These are phyloP conservation scores for Malus sieversii DNA, from an alignment of 306 rosid genomes.

Conservation along the genomic window DNA sequence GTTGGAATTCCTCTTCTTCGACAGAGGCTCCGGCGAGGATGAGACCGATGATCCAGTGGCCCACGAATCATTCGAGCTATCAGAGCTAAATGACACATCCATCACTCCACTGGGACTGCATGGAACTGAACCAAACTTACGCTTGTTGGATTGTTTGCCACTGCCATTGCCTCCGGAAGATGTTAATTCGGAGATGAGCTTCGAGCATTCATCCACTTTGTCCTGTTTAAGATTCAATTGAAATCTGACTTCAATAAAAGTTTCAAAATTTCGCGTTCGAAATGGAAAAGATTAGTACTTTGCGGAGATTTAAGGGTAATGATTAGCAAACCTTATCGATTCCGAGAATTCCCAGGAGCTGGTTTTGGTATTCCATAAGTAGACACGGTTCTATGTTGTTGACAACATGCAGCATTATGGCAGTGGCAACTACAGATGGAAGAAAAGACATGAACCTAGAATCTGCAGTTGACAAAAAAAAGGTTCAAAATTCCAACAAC, in stretches of 20 bases:
- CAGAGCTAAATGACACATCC: constrained; percentile 62
- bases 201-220: constrained; percentile 54
- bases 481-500: background rate
- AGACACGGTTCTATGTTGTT: constrained; percentile 53
- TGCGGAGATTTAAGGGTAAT: background rate
- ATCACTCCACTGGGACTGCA: constrained; percentile 80
- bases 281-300: background rate
- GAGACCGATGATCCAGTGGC: constrained; percentile 41
- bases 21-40: constrained; percentile 59
- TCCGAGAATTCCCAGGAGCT: constrained; percentile 55
- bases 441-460: constrained; percentile 52
- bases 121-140: constrained; percentile 50
- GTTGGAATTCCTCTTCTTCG: constrained; percentile 52
- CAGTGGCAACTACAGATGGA: constrained; percentile 73
- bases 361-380: constrained; percentile 44
- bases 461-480: constrained; percentile 37
- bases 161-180: constrained; percentile 11
- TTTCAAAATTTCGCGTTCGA: background rate
- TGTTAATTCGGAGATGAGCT: constrained; percentile 37
- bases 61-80: constrained; percentile 80
- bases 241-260: background rate
- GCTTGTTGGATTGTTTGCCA: constrained; percentile 34
- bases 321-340: constrained; percentile 49
- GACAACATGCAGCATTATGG: constrained; percentile 67
- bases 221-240: constrained; percentile 29